A percentile compares a stretch with the other conserved stretches of the same genome.
Evolutionary conservation across 1,284 basidiomycete species (phyloP).

Genomic region (Exobasidium cylindrosporum): DNA sequence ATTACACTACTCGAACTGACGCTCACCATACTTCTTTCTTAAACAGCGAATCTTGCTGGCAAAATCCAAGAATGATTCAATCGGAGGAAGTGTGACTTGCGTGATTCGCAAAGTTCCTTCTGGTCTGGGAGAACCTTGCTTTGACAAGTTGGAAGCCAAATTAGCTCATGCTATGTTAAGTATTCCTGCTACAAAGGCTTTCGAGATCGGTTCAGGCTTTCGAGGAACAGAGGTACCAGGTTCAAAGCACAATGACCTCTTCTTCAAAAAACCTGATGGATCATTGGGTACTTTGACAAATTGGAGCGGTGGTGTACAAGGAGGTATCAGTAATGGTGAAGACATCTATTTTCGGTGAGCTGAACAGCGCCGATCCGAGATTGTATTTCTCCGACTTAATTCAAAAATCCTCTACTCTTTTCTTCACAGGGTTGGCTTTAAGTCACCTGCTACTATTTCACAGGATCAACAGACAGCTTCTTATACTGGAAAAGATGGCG

Average conservation of each 20-base stretch:
- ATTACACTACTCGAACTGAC: too few species aligned
- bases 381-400: background rate
- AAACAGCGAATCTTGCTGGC: slow-evolving; percentile 83
- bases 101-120: slow-evolving; percentile 85
- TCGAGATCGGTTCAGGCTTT: slow-evolving; percentile 97
- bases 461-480: slow-evolving; percentile 85
- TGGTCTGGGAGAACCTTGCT: slow-evolving; percentile 93
- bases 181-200: slow-evolving; percentile 96
- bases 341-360: slow-evolving; percentile 79
- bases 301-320: slow-evolving; percentile 96
- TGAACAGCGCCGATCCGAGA: background rate
- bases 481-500: slow-evolving; percentile 85
- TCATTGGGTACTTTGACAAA: slow-evolving; percentile 81
- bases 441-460: slow-evolving; percentile 95
- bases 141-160: slow-evolving; percentile 96
- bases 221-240: slow-evolving; percentile 91
- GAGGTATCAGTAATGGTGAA: slow-evolving; percentile 96
- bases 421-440: slow-evolving; percentile 78
- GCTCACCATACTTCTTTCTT: slow-evolving; percentile 16
- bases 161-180: slow-evolving; percentile 98
- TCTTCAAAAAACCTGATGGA: slow-evolving; percentile 69
- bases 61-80: slow-evolving; percentile 85
- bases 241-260: slow-evolving; percentile 88
- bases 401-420: too few species aligned
- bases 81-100: slow-evolving; percentile 95